Evolutionary conservation across 139 green algal species (phyloP).

Genomic region (Deuterostichococcus epilithicus): DNA sequence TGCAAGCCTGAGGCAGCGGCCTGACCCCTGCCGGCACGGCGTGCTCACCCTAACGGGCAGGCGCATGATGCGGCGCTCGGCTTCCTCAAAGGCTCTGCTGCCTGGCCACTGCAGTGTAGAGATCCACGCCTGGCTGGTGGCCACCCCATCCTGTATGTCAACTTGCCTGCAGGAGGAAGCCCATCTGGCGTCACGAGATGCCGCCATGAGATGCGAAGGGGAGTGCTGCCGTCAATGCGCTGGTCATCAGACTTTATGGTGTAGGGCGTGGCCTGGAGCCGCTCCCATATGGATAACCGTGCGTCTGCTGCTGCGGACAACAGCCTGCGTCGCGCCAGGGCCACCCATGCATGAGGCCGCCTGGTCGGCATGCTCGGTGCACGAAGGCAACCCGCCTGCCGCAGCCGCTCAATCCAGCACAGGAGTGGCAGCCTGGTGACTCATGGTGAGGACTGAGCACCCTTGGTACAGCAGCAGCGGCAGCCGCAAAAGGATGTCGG

Average conservation of each 20-base stretch:
- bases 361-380: neutral
- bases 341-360: neutral
- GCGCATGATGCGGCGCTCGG: neutral
- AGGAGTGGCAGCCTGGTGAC: neutral
- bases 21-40: neutral
- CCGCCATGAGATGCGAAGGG: neutral
- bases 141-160: slow-evolving; percentile 63
- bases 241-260: neutral
- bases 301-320: neutral
- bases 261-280: neutral
- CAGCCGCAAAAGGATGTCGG: slow-evolving; percentile 47
- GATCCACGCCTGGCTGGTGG: slow-evolving; percentile 49
- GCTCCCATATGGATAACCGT: neutral
- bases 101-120: slow-evolving; percentile 40
- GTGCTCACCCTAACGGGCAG: neutral
- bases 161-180: slow-evolving; percentile 43
- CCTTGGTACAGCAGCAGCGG: slow-evolving; percentile 68
- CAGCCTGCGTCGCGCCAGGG: neutral
- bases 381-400: too few relatives aligned
- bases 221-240: neutral
- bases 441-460: neutral
- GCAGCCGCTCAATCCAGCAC: neutral
- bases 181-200: neutral
- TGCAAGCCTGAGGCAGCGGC: neutral
- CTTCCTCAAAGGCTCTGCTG: neutral